A percentile compares a stretch with the other conserved stretches of the same genome.
Evolutionary conservation across 2,329 filamentous ascomycete species (phyloP).

Genomic region (Colletotrichum orbiculare): DNA sequence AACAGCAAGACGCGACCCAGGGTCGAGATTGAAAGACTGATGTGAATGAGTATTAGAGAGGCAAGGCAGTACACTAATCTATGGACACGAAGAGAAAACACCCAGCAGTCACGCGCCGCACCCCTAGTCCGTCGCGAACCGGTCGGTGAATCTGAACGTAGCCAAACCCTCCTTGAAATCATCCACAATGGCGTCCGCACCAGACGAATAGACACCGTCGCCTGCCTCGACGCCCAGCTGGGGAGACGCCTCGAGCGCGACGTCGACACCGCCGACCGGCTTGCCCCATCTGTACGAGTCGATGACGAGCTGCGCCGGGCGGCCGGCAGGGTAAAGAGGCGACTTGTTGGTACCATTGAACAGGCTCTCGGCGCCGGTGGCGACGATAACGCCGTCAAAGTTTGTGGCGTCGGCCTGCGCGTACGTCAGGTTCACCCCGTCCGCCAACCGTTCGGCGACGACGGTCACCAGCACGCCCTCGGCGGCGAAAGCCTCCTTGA

Average conservation of each 20-base stretch:
- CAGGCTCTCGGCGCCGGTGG: constrained; percentile 61
- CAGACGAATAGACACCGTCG: constrained; percentile 54
- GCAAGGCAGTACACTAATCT: background rate
- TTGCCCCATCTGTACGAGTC: constrained; percentile 77
- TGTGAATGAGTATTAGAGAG: too few species aligned
- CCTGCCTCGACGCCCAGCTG: constrained; percentile 52
- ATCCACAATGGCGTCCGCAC: constrained; percentile 52
- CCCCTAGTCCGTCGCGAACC: constrained; percentile 66
- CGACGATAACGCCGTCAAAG: constrained; percentile 73
- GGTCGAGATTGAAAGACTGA: too few species aligned
- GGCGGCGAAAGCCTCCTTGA: constrained; percentile 61
- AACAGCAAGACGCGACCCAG: too few species aligned
- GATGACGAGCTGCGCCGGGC: constrained; percentile 71
- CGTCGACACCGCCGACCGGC: constrained; percentile 71
- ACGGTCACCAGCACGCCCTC: constrained; percentile 67
- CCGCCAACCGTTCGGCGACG: constrained; percentile 67
- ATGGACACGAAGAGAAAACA: constrained; percentile 27
- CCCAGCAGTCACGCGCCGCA: background rate
- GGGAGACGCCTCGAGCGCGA: constrained; percentile 37
- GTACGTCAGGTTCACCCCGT: constrained; percentile 72
- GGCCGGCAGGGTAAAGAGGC: constrained; percentile 70
- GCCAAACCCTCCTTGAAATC: constrained; percentile 68
- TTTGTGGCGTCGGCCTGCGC: constrained; percentile 69
- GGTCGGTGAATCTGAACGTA: constrained; percentile 73
- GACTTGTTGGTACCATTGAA: constrained; percentile 59